Base-by-base conservation (phyloP, 495 filamentous ascomycete species). In the Daldinia concentrica region DNA sequence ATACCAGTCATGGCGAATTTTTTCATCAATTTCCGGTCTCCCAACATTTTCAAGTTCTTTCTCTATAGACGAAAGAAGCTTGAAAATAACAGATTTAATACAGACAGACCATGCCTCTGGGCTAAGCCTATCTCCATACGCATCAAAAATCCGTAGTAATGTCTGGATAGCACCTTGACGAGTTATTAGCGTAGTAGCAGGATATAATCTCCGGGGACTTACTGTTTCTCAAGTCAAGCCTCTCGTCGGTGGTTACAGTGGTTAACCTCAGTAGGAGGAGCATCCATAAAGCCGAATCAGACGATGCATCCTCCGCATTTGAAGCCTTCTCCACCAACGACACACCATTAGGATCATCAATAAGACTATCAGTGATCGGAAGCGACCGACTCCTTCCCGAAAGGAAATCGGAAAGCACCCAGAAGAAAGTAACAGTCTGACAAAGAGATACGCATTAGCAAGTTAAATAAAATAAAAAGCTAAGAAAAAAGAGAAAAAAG, bases 371-470 rank as follows among this genome's bases (percentile, higher is more conserved):
- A 5, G 81, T 84, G 30, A 86, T 82, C 0, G 80, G 83, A 66
- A 84, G 79, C 29, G 79, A 62, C 69, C 79, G 79, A 75, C 82
- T 79, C 74, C 80, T 83, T 22, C 78, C 76, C 1, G 83, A 86
- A 19, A 98, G 85, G 68, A 92, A 96, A 77, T 97, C 94, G 2
- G 95, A 97, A 12, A 97, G 87, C 68, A 93, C 93, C 91, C 93
- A 97, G 80, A 97, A 97, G 74, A 96, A 96, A 0, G 95, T 97
- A 11, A 95, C 91, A 1, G 93, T 94, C 87, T 91, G 63, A 9
- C 29, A 68, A n/a, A n/a, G 5, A 12, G 48, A 27, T 36, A 24
- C 15, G 65, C 24, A 75, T 82, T 62, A 80, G 80, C 37, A 50
- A 1, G 22, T 26, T 26, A 2, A n/a, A 5, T 51, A 17, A 0